Evolutionary conservation across 768 basidiomycete species (phyloP).

Genomic region (Lyophyllum atratum): DNA sequence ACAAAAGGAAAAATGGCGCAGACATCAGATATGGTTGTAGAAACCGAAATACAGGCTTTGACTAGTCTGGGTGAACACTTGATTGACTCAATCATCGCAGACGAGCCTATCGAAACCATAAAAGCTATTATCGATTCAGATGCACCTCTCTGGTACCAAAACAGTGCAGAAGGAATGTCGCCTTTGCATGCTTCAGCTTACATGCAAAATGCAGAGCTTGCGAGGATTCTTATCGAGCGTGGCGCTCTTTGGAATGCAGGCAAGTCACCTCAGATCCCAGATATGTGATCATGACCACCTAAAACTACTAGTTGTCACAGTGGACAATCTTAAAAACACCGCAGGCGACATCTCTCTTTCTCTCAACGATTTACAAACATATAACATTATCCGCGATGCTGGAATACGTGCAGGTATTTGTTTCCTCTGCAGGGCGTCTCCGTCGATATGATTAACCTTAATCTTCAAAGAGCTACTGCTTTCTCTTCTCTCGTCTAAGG

Average conservation of each 20-base stretch:
- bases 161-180: conserved; percentile 75
- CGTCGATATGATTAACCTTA: neutral
- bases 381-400: conserved; percentile 83
- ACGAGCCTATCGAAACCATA: conserved; percentile 45
- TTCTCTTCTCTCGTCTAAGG: conserved; percentile 54
- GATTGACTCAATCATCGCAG: conserved; percentile 57
- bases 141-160: conserved; percentile 91
- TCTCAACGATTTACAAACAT: conserved; percentile 74
- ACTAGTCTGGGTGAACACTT: conserved; percentile 59
- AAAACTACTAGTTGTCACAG: conserved; percentile 35
- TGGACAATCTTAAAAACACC: conserved; percentile 77
- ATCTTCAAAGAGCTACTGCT: conserved; percentile 65
- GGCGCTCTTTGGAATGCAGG: conserved; percentile 94
- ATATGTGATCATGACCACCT: neutral
- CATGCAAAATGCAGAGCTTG: conserved; percentile 61
- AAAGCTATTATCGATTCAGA: conserved; percentile 58
- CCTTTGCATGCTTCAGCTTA: conserved; percentile 88
- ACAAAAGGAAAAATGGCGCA: conserved; percentile 6
- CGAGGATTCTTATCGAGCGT: conserved; percentile 67
- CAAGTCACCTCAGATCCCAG: conserved; percentile 26
- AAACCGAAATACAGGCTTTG: conserved; percentile 44
- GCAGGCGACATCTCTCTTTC: conserved; percentile 92
- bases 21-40: conserved; percentile 3
- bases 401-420: conserved; percentile 83
- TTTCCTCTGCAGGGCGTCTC: conserved; percentile 13